Conservation (phyloP, 2,329 filamentous ascomycete genomes). For the Exophiala spinifera region DNA sequence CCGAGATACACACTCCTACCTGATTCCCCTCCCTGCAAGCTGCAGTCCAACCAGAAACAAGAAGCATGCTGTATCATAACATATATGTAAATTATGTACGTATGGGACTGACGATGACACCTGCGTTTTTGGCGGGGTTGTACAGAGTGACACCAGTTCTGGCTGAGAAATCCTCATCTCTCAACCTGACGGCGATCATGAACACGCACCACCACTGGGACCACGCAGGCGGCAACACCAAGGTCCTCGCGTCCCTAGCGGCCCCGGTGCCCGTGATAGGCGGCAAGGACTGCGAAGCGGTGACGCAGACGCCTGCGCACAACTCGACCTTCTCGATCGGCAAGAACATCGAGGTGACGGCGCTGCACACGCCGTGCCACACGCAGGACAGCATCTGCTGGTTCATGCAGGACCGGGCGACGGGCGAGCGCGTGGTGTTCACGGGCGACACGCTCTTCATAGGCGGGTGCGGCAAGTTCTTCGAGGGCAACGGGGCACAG, state of each 20-base stretch:
- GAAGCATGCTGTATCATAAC: too few relatives aligned
- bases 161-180: conserved; percentile 63
- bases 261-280: conserved; percentile 75
- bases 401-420: conserved; percentile 68
- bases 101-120: too few relatives aligned
- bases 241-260: conserved; percentile 58
- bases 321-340: conserved; percentile 79
- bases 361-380: conserved; percentile 94
- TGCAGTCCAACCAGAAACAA: too few relatives aligned
- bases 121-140: too few relatives aligned
- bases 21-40: too few relatives aligned
- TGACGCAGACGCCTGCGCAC: conserved; percentile 73
- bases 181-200: conserved; percentile 84
- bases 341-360: conserved; percentile 72
- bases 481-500: conserved; percentile 82
- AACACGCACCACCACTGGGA: conserved; percentile 98
- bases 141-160: conserved; percentile 42
- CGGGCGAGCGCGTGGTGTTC: conserved; percentile 72
- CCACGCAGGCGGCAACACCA: conserved; percentile 86
- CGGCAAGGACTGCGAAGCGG: conserved; percentile 78
- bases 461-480: conserved; percentile 91
- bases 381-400: conserved; percentile 99
- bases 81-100: too few relatives aligned
- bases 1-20: too few relatives aligned
- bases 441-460: conserved; percentile 97